These are phyloP conservation scores for Penicillium roqueforti DNA, from an alignment of 495 filamentous ascomycete genomes.

Conservation along the genomic window DNA sequence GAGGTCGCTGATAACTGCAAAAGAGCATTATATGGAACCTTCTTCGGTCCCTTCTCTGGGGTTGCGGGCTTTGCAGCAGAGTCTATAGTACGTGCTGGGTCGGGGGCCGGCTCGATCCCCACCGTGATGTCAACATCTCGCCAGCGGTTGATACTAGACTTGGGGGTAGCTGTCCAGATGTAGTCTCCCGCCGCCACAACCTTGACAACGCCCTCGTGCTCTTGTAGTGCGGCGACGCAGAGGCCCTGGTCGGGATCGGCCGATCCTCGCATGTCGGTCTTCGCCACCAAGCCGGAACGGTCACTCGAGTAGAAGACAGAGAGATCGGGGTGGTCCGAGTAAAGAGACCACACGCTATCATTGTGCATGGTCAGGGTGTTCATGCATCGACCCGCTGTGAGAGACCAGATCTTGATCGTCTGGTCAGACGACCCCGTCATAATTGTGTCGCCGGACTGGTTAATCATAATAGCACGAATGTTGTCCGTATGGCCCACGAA, in stretches of 20 bases:
- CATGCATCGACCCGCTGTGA: constrained; percentile 91
- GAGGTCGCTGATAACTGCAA: constrained; percentile 81
- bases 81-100: constrained; percentile 47
- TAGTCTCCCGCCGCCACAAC: constrained; percentile 73
- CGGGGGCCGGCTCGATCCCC: constrained; percentile 51
- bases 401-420: constrained; percentile 96
- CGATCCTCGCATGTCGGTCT: constrained; percentile 78
- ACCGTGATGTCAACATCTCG: constrained; percentile 73
- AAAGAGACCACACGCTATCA: constrained; percentile 95
- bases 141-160: constrained; percentile 95
- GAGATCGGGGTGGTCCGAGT: constrained; percentile 79
- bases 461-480: constrained; percentile 84
- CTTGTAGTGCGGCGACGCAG: constrained; percentile 82
- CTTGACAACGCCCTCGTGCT: constrained; percentile 84
- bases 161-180: constrained; percentile 92
- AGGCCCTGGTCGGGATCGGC: constrained; percentile 85
- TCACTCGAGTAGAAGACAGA: constrained; percentile 93
- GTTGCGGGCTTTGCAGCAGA: constrained; percentile 13
- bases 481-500: constrained; percentile 98
- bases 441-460: constrained; percentile 80
- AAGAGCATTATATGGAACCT: constrained; percentile 71
- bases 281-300: constrained; percentile 83
- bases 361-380: constrained; percentile 98
- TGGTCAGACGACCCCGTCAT: constrained; percentile 95
- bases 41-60: constrained; percentile 41